A percentile compares a stretch with the other conserved stretches of the same genome.
These are phyloP conservation scores for Datura wrightii DNA, from an alignment of 257 asterid species.

Conservation along the genomic window DNA sequence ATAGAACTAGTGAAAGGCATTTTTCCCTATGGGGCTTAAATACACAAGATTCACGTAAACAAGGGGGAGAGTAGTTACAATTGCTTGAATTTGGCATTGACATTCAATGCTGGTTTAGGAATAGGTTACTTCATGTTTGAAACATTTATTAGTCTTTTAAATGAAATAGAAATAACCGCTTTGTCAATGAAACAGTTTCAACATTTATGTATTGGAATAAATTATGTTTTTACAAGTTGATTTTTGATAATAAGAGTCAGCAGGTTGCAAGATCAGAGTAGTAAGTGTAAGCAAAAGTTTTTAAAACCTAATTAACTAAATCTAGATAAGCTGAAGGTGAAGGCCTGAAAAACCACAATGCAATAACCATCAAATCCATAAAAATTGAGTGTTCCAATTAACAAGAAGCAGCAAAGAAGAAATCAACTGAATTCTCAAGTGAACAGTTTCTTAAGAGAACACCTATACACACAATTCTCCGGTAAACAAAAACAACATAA, in stretches of 20 bases:
- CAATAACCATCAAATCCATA: background rate
- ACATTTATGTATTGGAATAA: background rate
- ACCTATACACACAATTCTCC: too few species aligned
- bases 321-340: background rate
- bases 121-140: background rate
- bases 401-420: background rate
- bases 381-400: background rate
- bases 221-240: background rate
- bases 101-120: constrained; percentile 4
- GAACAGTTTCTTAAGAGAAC: too few species aligned
- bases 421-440: constrained; percentile 1
- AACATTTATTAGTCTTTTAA: background rate
- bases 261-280: background rate
- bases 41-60: background rate
- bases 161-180: background rate
- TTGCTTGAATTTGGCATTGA: constrained; percentile 12
- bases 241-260: background rate
- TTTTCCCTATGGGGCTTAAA: background rate
- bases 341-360: background rate
- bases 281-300: background rate
- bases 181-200: background rate
- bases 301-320: background rate
- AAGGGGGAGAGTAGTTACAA: background rate
- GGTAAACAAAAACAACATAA: too few species aligned
- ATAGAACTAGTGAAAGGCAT: background rate